These are phyloP conservation scores for Coprinopsis sp. DNA, from an alignment of 768 basidiomycete genomes.

Conservation along the genomic window DNA sequence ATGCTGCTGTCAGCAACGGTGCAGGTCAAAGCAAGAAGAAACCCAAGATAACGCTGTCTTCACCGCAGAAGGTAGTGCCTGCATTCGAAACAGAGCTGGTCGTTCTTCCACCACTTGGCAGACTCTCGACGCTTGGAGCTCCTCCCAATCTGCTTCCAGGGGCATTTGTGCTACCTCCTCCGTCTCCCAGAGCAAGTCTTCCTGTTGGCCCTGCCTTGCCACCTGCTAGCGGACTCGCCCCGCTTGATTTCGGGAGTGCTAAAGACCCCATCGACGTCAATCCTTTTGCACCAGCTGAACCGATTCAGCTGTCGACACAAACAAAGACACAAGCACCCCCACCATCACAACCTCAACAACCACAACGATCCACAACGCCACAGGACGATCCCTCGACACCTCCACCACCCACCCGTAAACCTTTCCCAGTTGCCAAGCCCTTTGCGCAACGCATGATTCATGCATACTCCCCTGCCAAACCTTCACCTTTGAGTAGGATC, in stretches of 20 bases:
- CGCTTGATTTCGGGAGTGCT: slow-evolving; percentile 15
- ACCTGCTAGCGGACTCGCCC: slow-evolving; percentile 13
- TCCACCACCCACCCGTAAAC: slow-evolving; percentile 33
- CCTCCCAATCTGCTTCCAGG: slow-evolving; percentile 54
- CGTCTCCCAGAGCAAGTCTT: slow-evolving; percentile 64
- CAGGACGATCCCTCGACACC: slow-evolving; percentile 22
- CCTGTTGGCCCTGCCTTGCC: slow-evolving; percentile 46
- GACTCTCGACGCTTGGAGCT: slow-evolving; percentile 34
- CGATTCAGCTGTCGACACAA: no score
- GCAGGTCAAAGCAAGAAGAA: neutral
- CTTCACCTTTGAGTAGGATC: slow-evolving; percentile 77
- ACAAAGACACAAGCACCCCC: no score
- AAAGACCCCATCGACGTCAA: slow-evolving; percentile 8
- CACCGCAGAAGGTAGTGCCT: slow-evolving; percentile 36
- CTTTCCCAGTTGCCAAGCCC: slow-evolving; percentile 71
- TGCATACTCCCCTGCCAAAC: slow-evolving; percentile 77
- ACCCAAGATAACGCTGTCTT: slow-evolving; percentile 6
- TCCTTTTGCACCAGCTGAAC: slow-evolving; percentile 14
- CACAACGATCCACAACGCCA: slow-evolving; percentile 1
- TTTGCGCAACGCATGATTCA: slow-evolving; percentile 66
- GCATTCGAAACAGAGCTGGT: slow-evolving; percentile 30
- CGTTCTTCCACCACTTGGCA: no score
- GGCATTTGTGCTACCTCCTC: slow-evolving; percentile 75
- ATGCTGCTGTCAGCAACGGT: neutral
- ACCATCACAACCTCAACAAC: no score